Base-by-base conservation (phyloP, 2,329 filamentous ascomycete genomes). In the Catunica adiposa region DNA sequence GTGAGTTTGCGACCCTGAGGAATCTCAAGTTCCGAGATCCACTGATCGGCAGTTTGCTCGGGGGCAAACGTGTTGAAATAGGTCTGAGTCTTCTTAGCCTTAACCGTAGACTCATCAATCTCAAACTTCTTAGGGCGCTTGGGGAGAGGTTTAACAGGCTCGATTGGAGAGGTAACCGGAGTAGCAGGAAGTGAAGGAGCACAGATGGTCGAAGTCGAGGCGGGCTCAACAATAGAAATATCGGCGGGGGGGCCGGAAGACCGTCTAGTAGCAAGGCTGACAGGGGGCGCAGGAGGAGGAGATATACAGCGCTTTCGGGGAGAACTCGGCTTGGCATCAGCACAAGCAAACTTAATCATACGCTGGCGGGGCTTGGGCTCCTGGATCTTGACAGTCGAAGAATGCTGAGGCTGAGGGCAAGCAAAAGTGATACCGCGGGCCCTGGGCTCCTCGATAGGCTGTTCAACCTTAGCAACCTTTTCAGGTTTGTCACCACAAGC, bases 11-110 rank as follows among this genome's bases (percentile, higher is more conserved):
- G 76, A 56, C 76, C 75, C 61, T 80, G 73, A 31, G 78, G 77
- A 6, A 77, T 74, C 34, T 78, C 73, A 63, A 86, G 83, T 56
- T 84, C 80, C n/a, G 9, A 11, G 29, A 94, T 86, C 92, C 92
- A 98, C 63, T 95, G 89, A 57, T 96, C 89, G 59, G 92, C 85
- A 58, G 87, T 80, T 42, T 84, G 75, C 57, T 82, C 76, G 46
- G 87, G 89, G 46, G 87, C 90, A 66, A 97, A 97, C 64, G 95
- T 90, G 66, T 96, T 87, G 65, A 96, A 97, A 51, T 71, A 80
- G 65, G 71, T 80, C 25, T 74, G 73, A 60, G 83, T 78, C 42
- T 71, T 58, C 34, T 70, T 57, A 23, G 40, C 42, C 34, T 58
- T 58, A 23, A 55, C 23, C n/a, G 53, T 31, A 50, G 48, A 31